Evolutionary conservation across 306 rosid genomes (phyloP), one percentile per base, ranked within the genome.

Genomic region (Fagus sylvatica): DNA sequence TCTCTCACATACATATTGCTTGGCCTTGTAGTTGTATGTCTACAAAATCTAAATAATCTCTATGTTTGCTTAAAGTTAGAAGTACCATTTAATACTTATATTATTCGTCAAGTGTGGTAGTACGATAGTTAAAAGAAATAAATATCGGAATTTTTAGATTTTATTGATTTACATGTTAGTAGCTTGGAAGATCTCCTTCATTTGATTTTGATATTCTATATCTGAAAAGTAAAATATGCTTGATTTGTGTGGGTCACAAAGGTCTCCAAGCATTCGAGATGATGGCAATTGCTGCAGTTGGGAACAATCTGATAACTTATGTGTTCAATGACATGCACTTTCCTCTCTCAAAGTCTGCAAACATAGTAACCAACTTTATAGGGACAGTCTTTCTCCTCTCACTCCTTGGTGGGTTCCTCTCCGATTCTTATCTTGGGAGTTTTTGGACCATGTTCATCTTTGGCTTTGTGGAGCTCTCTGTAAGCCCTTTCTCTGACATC

Each of bases 181-280:
- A 22, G 28, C 28, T 22, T 65, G 48, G 30, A 6, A n/a, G 19
- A 56, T 51, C 6, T 28, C 34, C 17, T 17, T 34, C 53, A n/a
- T 61, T 49, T 19, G 4, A 55, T 34, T 54, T 12, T 34, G 10
- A 19, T 51, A 8, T 7, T 53, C 46, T 53, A 30, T 60, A 67
- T 19, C 19, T 39, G 1, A 8, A 32, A 71, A 48, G 37, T n/a
- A 41, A 39, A 55, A 57, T 39, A 13, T 42, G 1, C 16, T 57
- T 39, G 37, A 33, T 65, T 54, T 69, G 49, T 69, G 48, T 81
- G 80, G 68, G 42, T 72, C 72, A 46, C 32, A 33, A 71, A 87
- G 93, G 93, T 32, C 90, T 89, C n/a, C 93, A 89, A 75, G 91
- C 89, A 37, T 83, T 90, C 72, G 94, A 90, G 87, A 90, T 87